Evolutionary conservation across 2,329 filamentous ascomycete genomes (phyloP), one percentile per base, ranked within the genome.

Genomic region (Colletotrichum cereale): DNA sequence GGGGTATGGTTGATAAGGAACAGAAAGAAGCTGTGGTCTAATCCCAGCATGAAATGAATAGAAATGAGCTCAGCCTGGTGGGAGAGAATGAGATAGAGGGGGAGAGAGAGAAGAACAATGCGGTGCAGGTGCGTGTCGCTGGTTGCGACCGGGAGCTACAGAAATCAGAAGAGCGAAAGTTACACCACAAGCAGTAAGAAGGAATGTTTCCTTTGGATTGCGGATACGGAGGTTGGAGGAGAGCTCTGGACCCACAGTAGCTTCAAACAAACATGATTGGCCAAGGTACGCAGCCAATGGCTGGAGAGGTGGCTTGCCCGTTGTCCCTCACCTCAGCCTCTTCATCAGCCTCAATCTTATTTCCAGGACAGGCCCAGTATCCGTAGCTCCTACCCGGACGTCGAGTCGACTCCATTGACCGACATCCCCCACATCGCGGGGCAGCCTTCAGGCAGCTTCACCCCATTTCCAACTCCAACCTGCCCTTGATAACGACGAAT

Each of bases 371-470:
- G 52, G 47, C n/a, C 29, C 14, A 44, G 56, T 53, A 62, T 40
- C 50, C 56, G 47, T 48, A 63, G 57, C 53, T 62, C 65, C 69
- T 40, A 34, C 29, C 14, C 21, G 1, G 16, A 21, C 38, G 36
- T 63, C 21, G 31, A 29, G 36, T 38, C 36, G 36, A 36, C 36
- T 42, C 47, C 62, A 64, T 52, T 52, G 47, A n/a, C 29, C 47
- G 47, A n/a, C 29, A 34, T 62, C 66, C 60, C 60, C 66, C 66
- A 72, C 69, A 72, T 71, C 66, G 70, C 66, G 70, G 70, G 70
- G 70, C 70, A 71, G 34, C 36, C 52, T 38, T 42, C 34, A 71
- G 47, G 52, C 60, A 64, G 65, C 60, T 67, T 44, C 56, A 71
- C 52, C 31, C 62, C 11, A 8, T 31, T 29, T 36, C 10, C 56